Base-by-base conservation (phyloP, 495 filamentous ascomycete species). In the Neurospora cerealis region DNA sequence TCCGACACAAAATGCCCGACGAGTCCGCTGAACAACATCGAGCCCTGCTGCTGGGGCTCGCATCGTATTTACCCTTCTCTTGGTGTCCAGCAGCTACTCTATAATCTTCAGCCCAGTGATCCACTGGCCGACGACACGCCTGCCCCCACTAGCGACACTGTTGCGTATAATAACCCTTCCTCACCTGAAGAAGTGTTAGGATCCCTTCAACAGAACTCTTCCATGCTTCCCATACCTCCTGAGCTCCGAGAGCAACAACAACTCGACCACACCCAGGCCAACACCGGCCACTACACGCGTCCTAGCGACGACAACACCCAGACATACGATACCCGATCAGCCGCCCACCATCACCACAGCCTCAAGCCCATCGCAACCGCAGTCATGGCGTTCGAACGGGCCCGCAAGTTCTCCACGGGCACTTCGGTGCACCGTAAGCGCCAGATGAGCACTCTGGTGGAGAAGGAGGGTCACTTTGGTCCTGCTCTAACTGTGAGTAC, bases 391-490 rank as follows among this genome's bases (percentile, higher is more conserved):
- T 80, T 84, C 74, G 79, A 79, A 60, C 76, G 81, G 73, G 78
- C 75, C 11, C 82, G 80, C 72, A 79, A 81, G 72, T 86, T 85
- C 73, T 79, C 81, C 21, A 79, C 82, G 74, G 79, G 80, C 80
- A 81, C 81, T 75, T 83, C 83, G 74, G 77, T 78, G 75, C 82
- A 85, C 82, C 82, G 81, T n/a, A 80, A 81, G 78, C 82, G 84
- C 21, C 79, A 82, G 77, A 80, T 83, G 77, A 85, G 83, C 79
- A 79, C 82, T 13, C 72, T 83, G 42, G 78, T 80, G 38, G 79
- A 85, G 75, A 81, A 81, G 74, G 85, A 87, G 73, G 85, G 85
- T 71, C 75, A 79, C 48, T 86, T 83, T 74, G 80, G 82, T 69
- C 83, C 79, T 37, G 73, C 81, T 71, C 81, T 86, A 34, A 85